A percentile compares a stretch with the other conserved stretches of the same genome.
These are phyloP conservation scores for Talaromyces atroroseus DNA, from an alignment of 2,329 filamentous ascomycete species.

Conservation along the genomic window DNA sequence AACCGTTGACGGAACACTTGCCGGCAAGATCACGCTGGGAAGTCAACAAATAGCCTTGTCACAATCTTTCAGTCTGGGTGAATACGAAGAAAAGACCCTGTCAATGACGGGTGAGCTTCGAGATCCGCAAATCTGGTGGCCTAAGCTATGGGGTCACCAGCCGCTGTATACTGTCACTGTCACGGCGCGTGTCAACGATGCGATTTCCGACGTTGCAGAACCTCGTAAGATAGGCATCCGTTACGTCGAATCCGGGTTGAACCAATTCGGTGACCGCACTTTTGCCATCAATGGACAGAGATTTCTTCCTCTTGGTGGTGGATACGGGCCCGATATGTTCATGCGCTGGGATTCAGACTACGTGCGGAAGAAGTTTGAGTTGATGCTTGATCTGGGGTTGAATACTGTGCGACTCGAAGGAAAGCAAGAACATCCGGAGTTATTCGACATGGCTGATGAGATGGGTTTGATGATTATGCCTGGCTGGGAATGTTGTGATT, in stretches of 20 bases:
- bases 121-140: slow-evolving; percentile 56
- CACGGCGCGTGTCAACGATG: slow-evolving; percentile 20
- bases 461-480: slow-evolving; percentile 58
- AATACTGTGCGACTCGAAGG: slow-evolving; percentile 61
- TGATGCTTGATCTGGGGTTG: slow-evolving; percentile 56
- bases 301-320: slow-evolving; percentile 58
- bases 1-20: slow-evolving; percentile 17
- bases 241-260: slow-evolving; percentile 49
- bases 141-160: slow-evolving; percentile 54
- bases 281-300: slow-evolving; percentile 53
- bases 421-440: slow-evolving; percentile 57
- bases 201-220: slow-evolving; percentile 30
- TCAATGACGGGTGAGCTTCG: slow-evolving; percentile 34
- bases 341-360: slow-evolving; percentile 50
- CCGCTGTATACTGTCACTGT: slow-evolving; percentile 44
- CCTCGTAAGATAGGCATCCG: slow-evolving; percentile 49
- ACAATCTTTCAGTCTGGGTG: slow-evolving; percentile 32
- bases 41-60: slow-evolving; percentile 21
- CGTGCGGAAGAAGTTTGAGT: slow-evolving; percentile 46
- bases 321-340: slow-evolving; percentile 59
- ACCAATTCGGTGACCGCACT: slow-evolving; percentile 49
- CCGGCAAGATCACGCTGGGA: slow-evolving; percentile 19
- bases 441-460: slow-evolving; percentile 56
- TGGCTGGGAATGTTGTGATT: slow-evolving; percentile 64
- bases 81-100: slow-evolving; percentile 37